Conservation (phyloP, 345 rosid genomes). For the Lepidium sativum region DNA sequence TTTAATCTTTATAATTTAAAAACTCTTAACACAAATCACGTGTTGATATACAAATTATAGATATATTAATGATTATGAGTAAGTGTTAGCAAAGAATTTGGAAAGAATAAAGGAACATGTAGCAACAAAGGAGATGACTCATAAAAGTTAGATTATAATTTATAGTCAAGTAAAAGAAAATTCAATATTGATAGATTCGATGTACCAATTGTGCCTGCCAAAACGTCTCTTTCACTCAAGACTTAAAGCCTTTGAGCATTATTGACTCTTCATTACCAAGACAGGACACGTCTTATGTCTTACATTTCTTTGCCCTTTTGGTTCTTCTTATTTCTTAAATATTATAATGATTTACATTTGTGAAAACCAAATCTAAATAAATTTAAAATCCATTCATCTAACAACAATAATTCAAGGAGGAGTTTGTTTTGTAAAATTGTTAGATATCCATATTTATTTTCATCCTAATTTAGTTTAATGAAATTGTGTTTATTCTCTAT, state of each 20-base stretch:
- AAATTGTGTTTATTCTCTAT: too few species aligned
- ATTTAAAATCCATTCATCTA: too few species aligned
- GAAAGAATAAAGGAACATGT: conserved; percentile 13
- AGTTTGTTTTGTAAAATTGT: too few species aligned
- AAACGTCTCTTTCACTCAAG: background rate
- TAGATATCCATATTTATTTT: too few species aligned
- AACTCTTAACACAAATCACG: background rate
- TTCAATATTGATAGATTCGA: conserved; percentile 7
- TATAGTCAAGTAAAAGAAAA: conserved; percentile 2
- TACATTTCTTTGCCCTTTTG: conserved; percentile 12
- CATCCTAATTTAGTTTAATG: too few species aligned
- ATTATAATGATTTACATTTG: too few species aligned
- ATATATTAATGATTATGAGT: background rate
- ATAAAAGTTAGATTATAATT: background rate
- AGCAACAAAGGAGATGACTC: background rate
- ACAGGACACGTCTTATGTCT: conserved; percentile 15
- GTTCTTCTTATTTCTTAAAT: too few species aligned
- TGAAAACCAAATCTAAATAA: too few species aligned
- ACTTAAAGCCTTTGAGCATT: conserved; percentile 2
- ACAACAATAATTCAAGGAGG: too few species aligned
- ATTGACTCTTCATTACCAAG: conserved; percentile 19
- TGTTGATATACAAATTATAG: background rate
- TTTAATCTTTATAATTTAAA: background rate
- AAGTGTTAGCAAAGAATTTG: conserved; percentile 1
- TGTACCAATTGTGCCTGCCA: too few species aligned